phyloP scores from a whole-genome alignment of 768 basidiomycete species.

The Suillus fuscotomentosus region DNA sequence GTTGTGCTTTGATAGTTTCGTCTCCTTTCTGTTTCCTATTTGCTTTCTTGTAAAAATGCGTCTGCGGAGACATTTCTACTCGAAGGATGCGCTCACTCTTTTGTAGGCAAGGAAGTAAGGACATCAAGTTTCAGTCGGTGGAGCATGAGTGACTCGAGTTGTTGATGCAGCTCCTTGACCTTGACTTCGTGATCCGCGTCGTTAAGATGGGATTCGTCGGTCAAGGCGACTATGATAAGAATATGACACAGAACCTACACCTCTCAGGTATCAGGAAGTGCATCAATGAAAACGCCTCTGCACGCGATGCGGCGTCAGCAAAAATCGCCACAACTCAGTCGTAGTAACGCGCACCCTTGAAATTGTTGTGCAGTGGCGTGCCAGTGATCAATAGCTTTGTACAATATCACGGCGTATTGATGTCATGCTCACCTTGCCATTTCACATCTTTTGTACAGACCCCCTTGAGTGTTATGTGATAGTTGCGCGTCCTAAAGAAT shows the following conservation, averaged over 20 bases:
- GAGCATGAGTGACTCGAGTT: slow-evolving; percentile 93
- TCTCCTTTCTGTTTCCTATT: too few species aligned
- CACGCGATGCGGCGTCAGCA: slow-evolving; percentile 10
- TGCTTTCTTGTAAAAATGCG: slow-evolving; percentile 93
- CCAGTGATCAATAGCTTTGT: slow-evolving; percentile 93
- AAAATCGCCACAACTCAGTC: slow-evolving; percentile 2
- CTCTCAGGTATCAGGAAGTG: slow-evolving; percentile 99
- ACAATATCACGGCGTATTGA: too few species aligned
- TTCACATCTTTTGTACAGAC: too few species aligned
- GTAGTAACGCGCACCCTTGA: slow-evolving; percentile 68
- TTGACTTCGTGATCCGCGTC: slow-evolving; percentile 92
- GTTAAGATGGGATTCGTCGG: slow-evolving; percentile 92
- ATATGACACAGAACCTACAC: slow-evolving; percentile 51
- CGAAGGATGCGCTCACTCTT: slow-evolving; percentile 95
- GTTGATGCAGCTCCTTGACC: slow-evolving; percentile 93
- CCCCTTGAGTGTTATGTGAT: too few species aligned
- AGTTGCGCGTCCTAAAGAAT: too few species aligned
- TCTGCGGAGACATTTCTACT: slow-evolving; percentile 97
- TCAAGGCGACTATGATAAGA: slow-evolving; percentile 66
- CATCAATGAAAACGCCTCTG: slow-evolving; percentile 95
- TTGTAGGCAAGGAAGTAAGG: slow-evolving; percentile 92
- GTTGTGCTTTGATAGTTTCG: too few species aligned
- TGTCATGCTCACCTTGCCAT: too few species aligned
- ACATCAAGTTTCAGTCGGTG: slow-evolving; percentile 95
- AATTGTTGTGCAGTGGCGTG: slow-evolving; percentile 97